Percentiles rank a stretch among this genome's conserved stretches.
Evolutionary conservation across 2,329 filamentous ascomycete genomes (phyloP).

Genomic region (Alternaria novae-zelandiae): DNA sequence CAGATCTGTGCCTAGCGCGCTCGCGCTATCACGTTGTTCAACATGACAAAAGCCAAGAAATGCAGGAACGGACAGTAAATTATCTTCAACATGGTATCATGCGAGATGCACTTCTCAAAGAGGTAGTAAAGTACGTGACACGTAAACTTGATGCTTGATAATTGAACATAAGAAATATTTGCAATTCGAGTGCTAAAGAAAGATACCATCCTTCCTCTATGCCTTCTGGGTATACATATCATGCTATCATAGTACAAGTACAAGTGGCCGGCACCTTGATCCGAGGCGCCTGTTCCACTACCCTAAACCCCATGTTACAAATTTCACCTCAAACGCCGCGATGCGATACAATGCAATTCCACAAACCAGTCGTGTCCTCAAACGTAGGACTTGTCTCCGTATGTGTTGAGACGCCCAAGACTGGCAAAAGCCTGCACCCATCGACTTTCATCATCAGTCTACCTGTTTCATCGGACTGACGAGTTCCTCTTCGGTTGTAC

Average conservation of each 20-base stretch:
- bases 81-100: background rate
- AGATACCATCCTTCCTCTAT: slow-evolving; percentile 4
- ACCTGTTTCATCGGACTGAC: slow-evolving; percentile 20
- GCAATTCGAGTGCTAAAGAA: slow-evolving; percentile 6
- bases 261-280: slow-evolving; percentile 12
- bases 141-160: background rate
- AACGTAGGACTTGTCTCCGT: background rate
- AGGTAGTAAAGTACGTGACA: background rate
- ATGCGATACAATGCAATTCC: slow-evolving; percentile 10
- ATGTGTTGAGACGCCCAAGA: background rate
- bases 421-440: background rate
- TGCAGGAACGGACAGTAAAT: background rate
- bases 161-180: background rate
- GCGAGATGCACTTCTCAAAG: background rate
- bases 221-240: slow-evolving; percentile 18
- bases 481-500: slow-evolving; percentile 32
- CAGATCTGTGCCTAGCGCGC: slow-evolving; percentile 27
- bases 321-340: slow-evolving; percentile 18
- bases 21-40: slow-evolving; percentile 34
- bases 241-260: slow-evolving; percentile 22
- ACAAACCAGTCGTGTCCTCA: background rate
- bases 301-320: slow-evolving; percentile 5
- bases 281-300: slow-evolving; percentile 2
- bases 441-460: background rate
- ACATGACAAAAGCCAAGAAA: background rate